Conservation (phyloP, 2,329 filamentous ascomycete species). For the Fusarium fracticaudum region DNA sequence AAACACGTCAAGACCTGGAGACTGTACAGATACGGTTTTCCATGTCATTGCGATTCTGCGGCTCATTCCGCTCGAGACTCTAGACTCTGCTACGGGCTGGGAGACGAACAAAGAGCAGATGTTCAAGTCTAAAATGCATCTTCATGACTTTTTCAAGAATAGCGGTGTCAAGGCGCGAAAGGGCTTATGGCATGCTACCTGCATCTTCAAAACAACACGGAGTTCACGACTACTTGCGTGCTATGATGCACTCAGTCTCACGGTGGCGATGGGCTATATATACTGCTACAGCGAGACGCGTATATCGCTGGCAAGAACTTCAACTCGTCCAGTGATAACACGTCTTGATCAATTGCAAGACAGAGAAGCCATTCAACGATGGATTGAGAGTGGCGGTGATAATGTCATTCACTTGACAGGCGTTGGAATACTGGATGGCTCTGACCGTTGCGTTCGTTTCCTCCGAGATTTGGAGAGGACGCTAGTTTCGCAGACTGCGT, state of each 20-base stretch:
- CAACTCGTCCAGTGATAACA: rapidly evolving
- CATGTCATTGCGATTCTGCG: background rate
- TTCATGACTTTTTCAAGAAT: background rate
- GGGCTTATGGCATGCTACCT: background rate
- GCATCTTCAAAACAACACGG: background rate
- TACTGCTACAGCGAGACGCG: background rate
- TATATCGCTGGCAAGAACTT: rapidly evolving
- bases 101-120: background rate
- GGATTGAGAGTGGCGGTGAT: rapidly evolving
- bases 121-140: background rate
- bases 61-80: background rate
- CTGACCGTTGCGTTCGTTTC: background rate
- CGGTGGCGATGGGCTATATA: background rate
- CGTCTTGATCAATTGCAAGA: background rate
- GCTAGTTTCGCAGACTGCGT: background rate
- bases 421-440: background rate
- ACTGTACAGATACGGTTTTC: rapidly evolving
- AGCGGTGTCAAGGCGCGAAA: rapidly evolving
- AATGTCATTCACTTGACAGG: background rate
- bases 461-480: background rate
- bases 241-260: background rate
- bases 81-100: background rate
- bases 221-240: background rate
- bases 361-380: rapidly evolving
- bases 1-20: rapidly evolving